These are phyloP conservation scores for Alloteropsis semialata DNA, from an alignment of 176 grass and related monocot genomes.

Conservation along the genomic window DNA sequence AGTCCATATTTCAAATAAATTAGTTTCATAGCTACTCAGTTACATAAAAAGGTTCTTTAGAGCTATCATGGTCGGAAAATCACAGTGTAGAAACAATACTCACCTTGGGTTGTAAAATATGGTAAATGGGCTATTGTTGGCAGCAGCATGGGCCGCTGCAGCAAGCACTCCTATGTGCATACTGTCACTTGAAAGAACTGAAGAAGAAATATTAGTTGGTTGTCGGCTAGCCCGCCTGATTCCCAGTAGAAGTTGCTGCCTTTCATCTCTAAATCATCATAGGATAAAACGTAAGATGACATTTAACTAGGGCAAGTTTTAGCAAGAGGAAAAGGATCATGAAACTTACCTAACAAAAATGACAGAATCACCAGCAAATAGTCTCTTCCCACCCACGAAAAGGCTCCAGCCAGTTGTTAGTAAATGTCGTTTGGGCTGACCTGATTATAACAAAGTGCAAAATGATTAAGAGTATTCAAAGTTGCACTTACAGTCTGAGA, in stretches of 20 bases:
- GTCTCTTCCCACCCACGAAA: conserved; percentile 91
- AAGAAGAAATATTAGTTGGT: conserved; percentile 88
- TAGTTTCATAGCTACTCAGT: background rate
- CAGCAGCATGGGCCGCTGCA: conserved; percentile 96
- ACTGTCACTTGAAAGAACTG: conserved; percentile 95
- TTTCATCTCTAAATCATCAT: conserved; percentile 71
- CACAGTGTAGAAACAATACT: conserved; percentile 17
- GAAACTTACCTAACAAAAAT: conserved; percentile 85
- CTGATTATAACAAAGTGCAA: conserved; percentile 42
- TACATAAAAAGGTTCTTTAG: background rate
- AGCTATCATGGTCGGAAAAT: conserved; percentile 1
- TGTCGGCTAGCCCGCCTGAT: conserved; percentile 85
- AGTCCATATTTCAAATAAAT: conserved; percentile 24
- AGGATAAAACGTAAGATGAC: conserved; percentile 6
- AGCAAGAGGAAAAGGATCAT: conserved; percentile 3
- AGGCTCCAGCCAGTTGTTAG: conserved; percentile 98
- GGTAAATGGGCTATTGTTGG: conserved; percentile 92
- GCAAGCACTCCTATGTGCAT: conserved; percentile 99
- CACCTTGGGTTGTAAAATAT: conserved; percentile 99
- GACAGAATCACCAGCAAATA: conserved; percentile 97
- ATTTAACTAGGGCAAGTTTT: background rate
- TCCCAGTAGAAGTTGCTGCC: conserved; percentile 91
- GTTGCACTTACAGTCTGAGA: background rate
- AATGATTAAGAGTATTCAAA: conserved; percentile 25
- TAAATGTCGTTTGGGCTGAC: conserved; percentile 95